Base-by-base conservation (phyloP, 2,329 filamentous ascomycete genomes). In the Aspergillus tamarii region DNA sequence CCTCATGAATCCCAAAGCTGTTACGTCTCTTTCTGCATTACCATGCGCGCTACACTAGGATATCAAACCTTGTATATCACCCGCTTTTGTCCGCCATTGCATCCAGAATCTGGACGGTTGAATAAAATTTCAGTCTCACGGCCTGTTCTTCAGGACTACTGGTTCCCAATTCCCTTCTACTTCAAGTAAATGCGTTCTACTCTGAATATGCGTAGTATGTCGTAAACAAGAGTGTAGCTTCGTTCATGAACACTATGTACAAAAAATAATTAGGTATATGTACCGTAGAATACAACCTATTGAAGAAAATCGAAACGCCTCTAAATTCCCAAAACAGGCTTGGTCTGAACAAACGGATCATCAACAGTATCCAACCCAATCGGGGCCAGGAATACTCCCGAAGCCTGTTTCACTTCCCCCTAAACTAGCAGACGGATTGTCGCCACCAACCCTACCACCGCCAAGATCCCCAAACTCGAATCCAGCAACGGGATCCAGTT, bases 401-500 rank as follows among this genome's bases (percentile, higher is more conserved):
- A 60, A 62, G 7, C 61, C 56, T 21, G 57, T 39, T 23, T 62
- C 64, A 41, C 55, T 59, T 30, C 62, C 66, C 46, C n/a, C 52
- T 34, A 64, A 46, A 58, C 64, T 61, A 52, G 30, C 36, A 39
- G 43, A 19, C 39, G 34, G 60, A 54, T 63, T 64, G 12, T 48
- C 54, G 16, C 21, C 53, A 12, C 26, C 39, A 26, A 19, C 57
- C 53, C 62, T 59, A 1, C 36, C 60, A 3, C 65, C 54, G 2
- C 68, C 70, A 23, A 75, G 55, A 64, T 77, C 72, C 9, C 71
- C 69, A 62, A 77, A 74, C 30, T 77, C 76, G 43, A 78, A 66
- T 3, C 75, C 75, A 1, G 73, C 65, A 10, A 78, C 74, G 3
- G 77, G 74, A 58, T 81, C 79, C 16, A 81, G 64, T 61, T 81